Evolutionary conservation across 2,329 filamentous ascomycete species (phyloP).

Genomic region (Hyphodiscus sp.): DNA sequence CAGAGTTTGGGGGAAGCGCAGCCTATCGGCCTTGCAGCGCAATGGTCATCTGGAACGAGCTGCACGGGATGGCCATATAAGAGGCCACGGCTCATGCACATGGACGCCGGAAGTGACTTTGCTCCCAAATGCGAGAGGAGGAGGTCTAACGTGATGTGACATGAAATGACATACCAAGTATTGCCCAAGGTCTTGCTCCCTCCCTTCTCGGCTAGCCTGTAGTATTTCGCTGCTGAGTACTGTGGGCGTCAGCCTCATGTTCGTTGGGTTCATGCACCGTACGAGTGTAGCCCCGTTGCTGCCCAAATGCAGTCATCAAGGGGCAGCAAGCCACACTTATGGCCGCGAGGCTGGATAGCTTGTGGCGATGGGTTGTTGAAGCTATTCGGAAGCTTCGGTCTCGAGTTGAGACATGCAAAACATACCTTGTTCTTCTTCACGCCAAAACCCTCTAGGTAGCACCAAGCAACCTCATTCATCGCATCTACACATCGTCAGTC

Average conservation of each 20-base stretch:
- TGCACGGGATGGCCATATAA: constrained; percentile 13
- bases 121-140: neutral
- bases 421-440: constrained; percentile 97
- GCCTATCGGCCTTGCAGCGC: constrained; percentile 20
- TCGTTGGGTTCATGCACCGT: constrained; percentile 10
- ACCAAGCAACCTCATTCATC: constrained; percentile 96
- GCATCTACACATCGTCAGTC: constrained; percentile 55
- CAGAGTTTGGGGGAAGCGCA: constrained; percentile 7
- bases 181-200: constrained; percentile 90
- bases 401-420: constrained; percentile 23
- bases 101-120: constrained; percentile 14
- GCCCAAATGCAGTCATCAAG: constrained; percentile 37
- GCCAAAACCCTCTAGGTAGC: constrained; percentile 93
- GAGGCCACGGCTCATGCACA: constrained; percentile 10
- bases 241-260: constrained; percentile 46
- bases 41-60: constrained; percentile 29
- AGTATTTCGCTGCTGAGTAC: constrained; percentile 81
- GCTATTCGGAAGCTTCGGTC: constrained; percentile 22
- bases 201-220: constrained; percentile 81
- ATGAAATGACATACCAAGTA: constrained; percentile 66
- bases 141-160: constrained; percentile 13
- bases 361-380: constrained; percentile 17
- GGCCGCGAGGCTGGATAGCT: constrained; percentile 20
- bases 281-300: constrained; percentile 31
- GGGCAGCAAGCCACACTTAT: constrained; percentile 25